A percentile compares a stretch with the other conserved stretches of the same genome.
phyloP scores from a whole-genome alignment of 2,329 filamentous ascomycete species.

The Trichoderma cornu-damae region DNA sequence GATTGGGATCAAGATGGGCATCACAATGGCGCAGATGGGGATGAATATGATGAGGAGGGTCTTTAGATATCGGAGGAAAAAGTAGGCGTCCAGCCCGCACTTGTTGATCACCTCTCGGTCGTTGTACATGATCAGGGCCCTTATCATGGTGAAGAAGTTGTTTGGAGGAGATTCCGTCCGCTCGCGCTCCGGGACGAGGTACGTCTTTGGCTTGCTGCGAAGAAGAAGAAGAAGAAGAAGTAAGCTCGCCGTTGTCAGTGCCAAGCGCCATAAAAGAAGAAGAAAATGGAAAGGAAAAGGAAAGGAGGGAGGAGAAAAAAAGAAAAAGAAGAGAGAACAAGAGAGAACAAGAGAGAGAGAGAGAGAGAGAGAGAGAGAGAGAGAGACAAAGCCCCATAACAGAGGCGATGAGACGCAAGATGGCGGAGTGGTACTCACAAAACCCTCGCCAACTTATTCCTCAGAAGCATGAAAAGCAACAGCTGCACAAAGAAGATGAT shows the following conservation, averaged over 20 bases:
- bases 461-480: slow-evolving; percentile 67
- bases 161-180: slow-evolving; percentile 68
- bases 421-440: slow-evolving; percentile 52
- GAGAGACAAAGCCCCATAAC: too few species aligned
- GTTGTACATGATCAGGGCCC: slow-evolving; percentile 61
- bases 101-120: slow-evolving; percentile 86
- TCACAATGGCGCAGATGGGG: slow-evolving; percentile 68
- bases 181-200: slow-evolving; percentile 78
- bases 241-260: neutral
- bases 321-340: too few species aligned
- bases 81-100: slow-evolving; percentile 93
- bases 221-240: too few species aligned
- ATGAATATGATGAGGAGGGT: slow-evolving; percentile 84
- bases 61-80: slow-evolving; percentile 83
- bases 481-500: slow-evolving; percentile 60
- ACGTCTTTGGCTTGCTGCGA: slow-evolving; percentile 71
- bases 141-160: slow-evolving; percentile 47
- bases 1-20: slow-evolving; percentile 81
- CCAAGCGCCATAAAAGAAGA: too few species aligned
- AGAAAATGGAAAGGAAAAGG: too few species aligned
- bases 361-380: too few species aligned
- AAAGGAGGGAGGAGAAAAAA: too few species aligned
- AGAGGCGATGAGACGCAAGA: neutral
- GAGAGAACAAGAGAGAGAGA: too few species aligned
- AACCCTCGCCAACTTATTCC: slow-evolving; percentile 74